Conservation (phyloP, 768 basidiomycete genomes). For the Plicaturopsis crispa region DNA sequence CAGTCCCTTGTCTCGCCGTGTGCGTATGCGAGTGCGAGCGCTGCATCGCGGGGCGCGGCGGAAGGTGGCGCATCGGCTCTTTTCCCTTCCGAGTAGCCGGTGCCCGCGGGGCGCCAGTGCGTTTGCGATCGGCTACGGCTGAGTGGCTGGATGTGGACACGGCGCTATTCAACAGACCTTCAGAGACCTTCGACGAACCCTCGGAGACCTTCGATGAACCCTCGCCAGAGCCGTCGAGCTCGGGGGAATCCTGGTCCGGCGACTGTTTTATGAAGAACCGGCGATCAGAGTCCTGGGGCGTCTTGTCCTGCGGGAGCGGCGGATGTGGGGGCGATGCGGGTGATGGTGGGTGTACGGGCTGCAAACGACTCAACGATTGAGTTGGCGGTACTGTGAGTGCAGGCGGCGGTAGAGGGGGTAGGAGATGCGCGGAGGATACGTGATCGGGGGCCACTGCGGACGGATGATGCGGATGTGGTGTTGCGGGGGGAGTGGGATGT, state of each 20-base stretch:
- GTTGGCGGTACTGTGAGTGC: neutral
- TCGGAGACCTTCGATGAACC: slow-evolving; percentile 23
- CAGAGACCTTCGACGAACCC: slow-evolving; percentile 27
- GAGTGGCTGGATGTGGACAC: slow-evolving; percentile 11
- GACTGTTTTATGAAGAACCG: slow-evolving; percentile 39
- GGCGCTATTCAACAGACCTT: slow-evolving; percentile 15
- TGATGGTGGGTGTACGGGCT: slow-evolving; percentile 7
- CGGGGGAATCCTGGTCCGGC: slow-evolving; percentile 29
- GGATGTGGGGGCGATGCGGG: slow-evolving; percentile 4
- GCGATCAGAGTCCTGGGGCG: slow-evolving; percentile 28
- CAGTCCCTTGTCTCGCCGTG: no score
- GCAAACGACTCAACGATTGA: slow-evolving; percentile 17
- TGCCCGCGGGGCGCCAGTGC: no score
- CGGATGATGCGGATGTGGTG: slow-evolving; percentile 33
- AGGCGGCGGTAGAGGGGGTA: slow-evolving; percentile 12
- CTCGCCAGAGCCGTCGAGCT: slow-evolving; percentile 22
- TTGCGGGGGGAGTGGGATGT: slow-evolving; percentile 73
- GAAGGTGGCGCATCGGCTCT: slow-evolving; percentile 17
- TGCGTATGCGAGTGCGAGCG: slow-evolving; percentile 19
- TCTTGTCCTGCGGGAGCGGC: slow-evolving; percentile 14
- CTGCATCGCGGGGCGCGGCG: slow-evolving; percentile 18
- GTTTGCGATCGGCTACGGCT: slow-evolving; percentile 15
- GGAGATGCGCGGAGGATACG: slow-evolving; percentile 17
- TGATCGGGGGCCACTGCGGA: slow-evolving; percentile 16
- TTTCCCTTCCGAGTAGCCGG: slow-evolving; percentile 20